Percentiles rank a stretch among this genome's conserved stretches.
Evolutionary conservation across 78 protist species (phyloP).

Genomic region (Dictyostelium brefeldianum): DNA sequence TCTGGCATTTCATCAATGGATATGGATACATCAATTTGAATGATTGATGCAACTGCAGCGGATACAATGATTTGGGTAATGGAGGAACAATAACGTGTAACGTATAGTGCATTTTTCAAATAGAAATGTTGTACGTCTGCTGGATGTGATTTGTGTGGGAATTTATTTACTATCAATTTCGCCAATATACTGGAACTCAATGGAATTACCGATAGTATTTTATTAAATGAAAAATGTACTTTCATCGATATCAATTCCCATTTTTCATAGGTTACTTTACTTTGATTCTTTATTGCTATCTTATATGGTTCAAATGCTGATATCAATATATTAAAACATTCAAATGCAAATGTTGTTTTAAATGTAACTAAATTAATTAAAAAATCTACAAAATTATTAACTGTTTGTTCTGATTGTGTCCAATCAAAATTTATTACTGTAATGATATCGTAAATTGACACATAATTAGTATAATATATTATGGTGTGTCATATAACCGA

Average conservation of each 20-base stretch:
- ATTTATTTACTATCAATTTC: conserved; percentile 6
- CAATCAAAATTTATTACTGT: conserved; percentile 72
- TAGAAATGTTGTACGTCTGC: conserved; percentile 71
- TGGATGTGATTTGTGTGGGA: conserved; percentile 66
- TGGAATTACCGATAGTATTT: conserved; percentile 51
- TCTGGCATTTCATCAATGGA: conserved; percentile 48
- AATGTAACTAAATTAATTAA: conserved; percentile 61
- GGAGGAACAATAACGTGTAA: conserved; percentile 62
- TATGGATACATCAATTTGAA: conserved; percentile 69
- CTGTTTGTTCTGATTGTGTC: conserved; percentile 68
- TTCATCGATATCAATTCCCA: conserved; percentile 61
- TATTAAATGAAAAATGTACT: conserved; percentile 60
- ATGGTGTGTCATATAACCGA: too few species aligned
- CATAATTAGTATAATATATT: too few species aligned
- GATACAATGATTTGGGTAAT: conserved; percentile 23
- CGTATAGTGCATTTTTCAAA: conserved; percentile 54
- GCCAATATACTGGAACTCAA: conserved; percentile 39
- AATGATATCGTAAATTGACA: too few species aligned
- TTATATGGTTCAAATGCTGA: conserved; percentile 69
- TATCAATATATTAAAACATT: conserved; percentile 33
- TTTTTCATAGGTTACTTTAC: conserved; percentile 46
- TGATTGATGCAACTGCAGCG: neutral
- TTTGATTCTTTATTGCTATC: conserved; percentile 19
- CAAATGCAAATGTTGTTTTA: conserved; percentile 52
- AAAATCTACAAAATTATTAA: conserved; percentile 71